These are phyloP conservation scores for Hirschfeldia incana DNA, from an alignment of 345 rosid genomes.

Conservation along the genomic window DNA sequence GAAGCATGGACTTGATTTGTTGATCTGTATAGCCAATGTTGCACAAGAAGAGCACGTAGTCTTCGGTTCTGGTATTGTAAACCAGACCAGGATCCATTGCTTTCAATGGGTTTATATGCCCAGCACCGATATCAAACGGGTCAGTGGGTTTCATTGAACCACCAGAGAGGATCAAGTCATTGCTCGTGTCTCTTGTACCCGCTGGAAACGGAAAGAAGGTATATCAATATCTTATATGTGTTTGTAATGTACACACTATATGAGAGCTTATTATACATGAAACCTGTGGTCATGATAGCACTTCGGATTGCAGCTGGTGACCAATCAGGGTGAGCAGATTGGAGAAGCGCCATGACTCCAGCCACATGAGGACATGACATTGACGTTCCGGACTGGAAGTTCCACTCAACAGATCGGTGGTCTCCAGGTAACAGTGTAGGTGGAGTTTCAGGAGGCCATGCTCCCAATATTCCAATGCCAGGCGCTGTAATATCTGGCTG, in stretches of 20 bases:
- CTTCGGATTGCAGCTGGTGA: conserved; percentile 74
- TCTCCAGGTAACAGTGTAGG: conserved; percentile 42
- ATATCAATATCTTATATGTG: not conserved
- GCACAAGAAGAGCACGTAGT: conserved; percentile 63
- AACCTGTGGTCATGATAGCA: conserved; percentile 78
- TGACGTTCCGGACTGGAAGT: conserved; percentile 68
- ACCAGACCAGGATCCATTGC: conserved; percentile 76
- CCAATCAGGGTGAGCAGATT: conserved; percentile 66
- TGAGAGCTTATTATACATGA: not conserved
- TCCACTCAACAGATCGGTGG: conserved; percentile 50
- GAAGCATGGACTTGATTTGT: conserved; percentile 26
- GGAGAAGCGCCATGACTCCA: conserved; percentile 61
- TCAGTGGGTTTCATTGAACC: conserved; percentile 34
- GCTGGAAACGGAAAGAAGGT: conserved; percentile 9
- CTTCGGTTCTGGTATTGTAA: conserved; percentile 52
- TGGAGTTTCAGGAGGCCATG: conserved; percentile 68
- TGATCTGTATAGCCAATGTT: conserved; percentile 51
- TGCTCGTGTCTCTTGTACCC: conserved; percentile 23
- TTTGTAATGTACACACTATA: not conserved
- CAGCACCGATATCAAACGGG: conserved; percentile 66
- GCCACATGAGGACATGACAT: conserved; percentile 82
- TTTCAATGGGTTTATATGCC: conserved; percentile 59
- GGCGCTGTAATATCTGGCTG: conserved; percentile 80
- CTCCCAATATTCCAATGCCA: conserved; percentile 66
- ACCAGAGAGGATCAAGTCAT: conserved; percentile 27